Base-by-base conservation (phyloP, 176 grass and related monocot genomes). In the Sorghum bicolor region DNA sequence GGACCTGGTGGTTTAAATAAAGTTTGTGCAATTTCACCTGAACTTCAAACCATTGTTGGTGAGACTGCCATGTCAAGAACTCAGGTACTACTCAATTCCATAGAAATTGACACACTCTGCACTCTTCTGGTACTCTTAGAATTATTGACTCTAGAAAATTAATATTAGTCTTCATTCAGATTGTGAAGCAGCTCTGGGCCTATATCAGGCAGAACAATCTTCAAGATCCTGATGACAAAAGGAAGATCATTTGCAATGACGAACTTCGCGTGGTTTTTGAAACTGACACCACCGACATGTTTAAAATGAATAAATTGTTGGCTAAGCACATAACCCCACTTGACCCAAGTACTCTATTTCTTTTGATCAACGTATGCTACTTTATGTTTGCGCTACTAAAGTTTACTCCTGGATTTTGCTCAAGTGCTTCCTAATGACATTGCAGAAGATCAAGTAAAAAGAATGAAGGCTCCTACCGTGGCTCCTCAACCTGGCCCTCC, bases 291-390 rank as follows among this genome's bases (percentile, higher is more conserved):
- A 99, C 96, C 36, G 96, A 99, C 90, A 99, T 99, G 96, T 99
- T 99, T 90, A 99, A 99, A 75, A 99, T 99, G 96, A 99, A 99
- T 82, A 99, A 99, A 75, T 91, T 99, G 57, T 90, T 99, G 86
- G 89, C 96, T 62, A 99, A 99, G 77, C 96, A 99, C 83, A 99
- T 99, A 87, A 92, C 89, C 32, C 85, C 93, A 2, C 91, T 99
- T 87, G 93, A 92, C 76, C 76, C 89, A 81, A 86, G 94, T 96
- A 93, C 19, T 81, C 45, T 72, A 11, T 55, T 66, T 81, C 29
- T 29, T 71, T 82, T 68, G 29, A 66, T 76, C 34, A 83, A 81
- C 19, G 69, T 72, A 13, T 89, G 52, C 24, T 77, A 78, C 68
- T 45, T 38, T 84, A 13, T 68, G 57, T 75, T 13, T 84, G 68